Evolutionary conservation across 208 protist species (phyloP), one percentile per base, ranked within the genome.

Genomic region (Trypanosoma brucei): DNA sequence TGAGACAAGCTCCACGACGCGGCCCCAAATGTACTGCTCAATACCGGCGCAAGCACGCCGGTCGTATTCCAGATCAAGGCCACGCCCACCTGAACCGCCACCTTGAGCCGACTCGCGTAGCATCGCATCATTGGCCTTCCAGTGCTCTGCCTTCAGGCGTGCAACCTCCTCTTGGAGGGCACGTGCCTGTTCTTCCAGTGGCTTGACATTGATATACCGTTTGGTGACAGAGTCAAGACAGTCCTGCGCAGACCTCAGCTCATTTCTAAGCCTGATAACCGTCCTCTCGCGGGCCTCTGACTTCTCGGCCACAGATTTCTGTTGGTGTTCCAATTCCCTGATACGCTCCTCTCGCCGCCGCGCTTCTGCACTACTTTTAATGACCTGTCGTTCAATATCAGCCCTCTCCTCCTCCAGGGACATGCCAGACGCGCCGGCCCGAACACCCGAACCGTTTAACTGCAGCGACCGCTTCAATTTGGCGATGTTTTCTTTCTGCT

Each of bases 1-100:
- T 6, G 70, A 65, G 31, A 99, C 71, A 13, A 99, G 85, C 54
- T 98, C 84, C 3, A 91, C 97, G 3, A 99, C 93, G 1, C 98
- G 72, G 31, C 98, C 98, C 52, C 95, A 62, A 44, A 93, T 79
- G 44, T 83, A 67, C 50, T 79, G 59, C n/a, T 75, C 76, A 22
- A 71, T 58, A n/a, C 68, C 74, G 39, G 65, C 61, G 37, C 70
- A 79, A 44, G 74, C 65, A 44, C 72, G 73, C 33, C 81, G 74
- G 64, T 89, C 75, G 58, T 72, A 94, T 62, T 86, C 80, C 34
- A 94, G 60, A 44, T 94, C 88, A 67, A 83, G 90, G 36, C 59
- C 70, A 44, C 82, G 68, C 42, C 63, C 62, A 42, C 58, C 62
- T 31, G 51, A 46, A 48, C 66, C 72, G 57, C 48, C 48, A 50